Conservation (phyloP, 805 yeast genomes). For the Kluyveromyces aestuarii region DNA sequence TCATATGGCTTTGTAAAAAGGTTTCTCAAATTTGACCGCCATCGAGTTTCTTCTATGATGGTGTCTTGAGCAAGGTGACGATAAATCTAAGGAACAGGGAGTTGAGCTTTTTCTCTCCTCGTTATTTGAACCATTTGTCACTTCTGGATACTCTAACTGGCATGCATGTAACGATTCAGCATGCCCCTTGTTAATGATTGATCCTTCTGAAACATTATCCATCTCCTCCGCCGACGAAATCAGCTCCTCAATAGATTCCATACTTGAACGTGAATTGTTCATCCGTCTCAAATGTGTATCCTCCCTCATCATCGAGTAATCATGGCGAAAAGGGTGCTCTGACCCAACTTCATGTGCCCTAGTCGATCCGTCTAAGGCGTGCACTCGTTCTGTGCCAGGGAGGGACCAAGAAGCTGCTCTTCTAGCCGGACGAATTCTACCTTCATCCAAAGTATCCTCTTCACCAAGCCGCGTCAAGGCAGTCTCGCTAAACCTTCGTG, state of each 20-base stretch:
- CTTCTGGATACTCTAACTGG: neutral
- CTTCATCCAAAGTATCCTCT: neutral
- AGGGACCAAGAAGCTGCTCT: neutral
- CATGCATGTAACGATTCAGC: neutral
- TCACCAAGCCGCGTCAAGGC: neutral
- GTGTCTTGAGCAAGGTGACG: constrained; percentile 21
- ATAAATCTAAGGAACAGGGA: constrained; percentile 7
- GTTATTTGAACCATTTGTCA: neutral
- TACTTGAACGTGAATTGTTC: neutral
- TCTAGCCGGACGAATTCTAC: neutral
- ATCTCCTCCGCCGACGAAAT: neutral
- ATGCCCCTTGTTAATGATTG: neutral
- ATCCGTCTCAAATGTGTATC: neutral
- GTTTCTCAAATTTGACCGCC: constrained; percentile 21
- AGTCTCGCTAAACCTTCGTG: constrained; percentile 2
- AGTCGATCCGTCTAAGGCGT: neutral
- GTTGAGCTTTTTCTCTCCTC: neutral
- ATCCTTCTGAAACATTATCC: neutral
- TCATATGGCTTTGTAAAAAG: constrained; percentile 6
- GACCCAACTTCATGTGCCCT: no score
- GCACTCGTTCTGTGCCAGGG: neutral
- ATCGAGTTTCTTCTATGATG: constrained; percentile 27
- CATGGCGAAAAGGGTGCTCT: no score
- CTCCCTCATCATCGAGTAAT: neutral
- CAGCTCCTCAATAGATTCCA: neutral